phyloP scores from a whole-genome alignment of 2,329 filamentous ascomycete species.

The Fulvia fulva region DNA sequence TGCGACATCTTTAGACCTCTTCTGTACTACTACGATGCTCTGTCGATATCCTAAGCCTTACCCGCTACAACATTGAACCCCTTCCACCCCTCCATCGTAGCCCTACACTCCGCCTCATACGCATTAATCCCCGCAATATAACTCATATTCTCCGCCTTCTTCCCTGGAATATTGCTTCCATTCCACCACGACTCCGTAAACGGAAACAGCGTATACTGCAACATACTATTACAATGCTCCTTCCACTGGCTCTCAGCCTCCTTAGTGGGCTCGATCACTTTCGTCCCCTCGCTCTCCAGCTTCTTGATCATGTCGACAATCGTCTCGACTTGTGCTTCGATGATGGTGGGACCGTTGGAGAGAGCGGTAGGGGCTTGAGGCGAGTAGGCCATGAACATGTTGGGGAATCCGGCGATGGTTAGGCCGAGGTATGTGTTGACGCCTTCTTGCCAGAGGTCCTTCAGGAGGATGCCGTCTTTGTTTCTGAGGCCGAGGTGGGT shows the following conservation, averaged over 20 bases:
- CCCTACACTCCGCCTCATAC: constrained; percentile 40
- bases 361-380: constrained; percentile 45
- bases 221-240: constrained; percentile 21
- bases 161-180: constrained; percentile 43
- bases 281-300: constrained; percentile 36
- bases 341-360: constrained; percentile 42
- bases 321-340: constrained; percentile 43
- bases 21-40: neutral
- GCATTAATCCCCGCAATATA: constrained; percentile 36
- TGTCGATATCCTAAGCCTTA: neutral
- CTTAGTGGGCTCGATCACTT: constrained; percentile 39
- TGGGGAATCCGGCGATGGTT: constrained; percentile 29
- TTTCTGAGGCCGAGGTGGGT: constrained; percentile 35
- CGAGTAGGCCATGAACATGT: constrained; percentile 43
- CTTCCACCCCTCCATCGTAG: constrained; percentile 35
- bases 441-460: constrained; percentile 40
- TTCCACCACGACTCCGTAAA: constrained; percentile 33
- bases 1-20: neutral
- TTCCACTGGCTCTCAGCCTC: constrained; percentile 42
- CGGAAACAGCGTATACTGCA: constrained; percentile 26
- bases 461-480: constrained; percentile 20
- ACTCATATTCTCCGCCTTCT: constrained; percentile 40
- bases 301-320: constrained; percentile 42
- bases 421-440: constrained; percentile 40
- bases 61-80: constrained; percentile 27